These are phyloP conservation scores for Huntiella omanensis DNA, from an alignment of 2,329 filamentous ascomycete species.

Conservation along the genomic window DNA sequence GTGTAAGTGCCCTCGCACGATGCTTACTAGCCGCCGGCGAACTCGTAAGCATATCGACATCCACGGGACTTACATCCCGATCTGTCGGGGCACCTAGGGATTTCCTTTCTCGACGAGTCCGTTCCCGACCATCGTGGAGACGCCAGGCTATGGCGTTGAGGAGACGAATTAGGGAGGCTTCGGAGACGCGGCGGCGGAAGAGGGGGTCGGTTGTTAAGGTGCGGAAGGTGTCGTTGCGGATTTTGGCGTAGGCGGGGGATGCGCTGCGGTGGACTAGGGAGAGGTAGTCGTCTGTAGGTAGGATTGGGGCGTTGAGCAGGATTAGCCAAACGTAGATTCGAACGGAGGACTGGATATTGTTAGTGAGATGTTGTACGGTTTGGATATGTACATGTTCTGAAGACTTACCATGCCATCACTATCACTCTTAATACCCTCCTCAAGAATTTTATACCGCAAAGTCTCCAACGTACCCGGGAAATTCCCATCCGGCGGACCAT, in stretches of 20 bases:
- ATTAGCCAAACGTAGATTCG: slow-evolving; percentile 95
- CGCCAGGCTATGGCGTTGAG: slow-evolving; percentile 93
- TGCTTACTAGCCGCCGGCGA: slow-evolving; percentile 21
- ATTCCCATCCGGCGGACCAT: slow-evolving; percentile 59
- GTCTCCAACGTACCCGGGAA: slow-evolving; percentile 47
- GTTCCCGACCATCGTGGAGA: slow-evolving; percentile 57
- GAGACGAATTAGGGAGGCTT: slow-evolving; percentile 83
- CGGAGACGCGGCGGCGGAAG: slow-evolving; percentile 84
- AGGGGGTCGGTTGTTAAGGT: slow-evolving; percentile 93
- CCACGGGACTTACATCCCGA: neutral
- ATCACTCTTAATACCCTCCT: slow-evolving; percentile 59
- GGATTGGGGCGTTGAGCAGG: slow-evolving; percentile 68
- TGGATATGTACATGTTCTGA: neutral
- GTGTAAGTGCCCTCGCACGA: slow-evolving; percentile 35
- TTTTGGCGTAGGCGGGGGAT: slow-evolving; percentile 89
- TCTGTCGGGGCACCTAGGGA: slow-evolving; percentile 17
- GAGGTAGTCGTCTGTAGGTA: slow-evolving; percentile 77
- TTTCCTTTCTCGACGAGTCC: slow-evolving; percentile 20
- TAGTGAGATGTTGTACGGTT: neutral
- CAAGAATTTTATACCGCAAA: slow-evolving; percentile 52
- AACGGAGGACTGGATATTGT: slow-evolving; percentile 51
- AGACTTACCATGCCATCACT: slow-evolving; percentile 57
- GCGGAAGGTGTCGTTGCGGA: slow-evolving; percentile 94
- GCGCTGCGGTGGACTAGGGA: slow-evolving; percentile 79
- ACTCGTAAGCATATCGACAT: slow-evolving; percentile 6